Percentiles rank a stretch among this genome's conserved stretches.
phyloP scores from a whole-genome alignment of 495 filamentous ascomycete genomes.

The Xylaria intraflava region DNA sequence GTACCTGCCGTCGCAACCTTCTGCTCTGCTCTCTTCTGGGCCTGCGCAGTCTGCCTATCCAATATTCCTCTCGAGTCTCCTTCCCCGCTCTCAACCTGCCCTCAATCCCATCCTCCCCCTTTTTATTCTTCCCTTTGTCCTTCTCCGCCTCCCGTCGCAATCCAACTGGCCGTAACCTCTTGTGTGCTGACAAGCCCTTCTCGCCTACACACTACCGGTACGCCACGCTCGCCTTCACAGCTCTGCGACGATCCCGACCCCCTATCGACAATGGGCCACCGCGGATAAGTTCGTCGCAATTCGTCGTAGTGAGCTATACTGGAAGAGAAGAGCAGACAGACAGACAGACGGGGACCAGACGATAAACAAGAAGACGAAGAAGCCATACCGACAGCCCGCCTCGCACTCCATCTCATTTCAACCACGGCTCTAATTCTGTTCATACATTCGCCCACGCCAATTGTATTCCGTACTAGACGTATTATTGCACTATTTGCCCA shows the following conservation, averaged over 20 bases:
- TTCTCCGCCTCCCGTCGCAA: constrained; percentile 9
- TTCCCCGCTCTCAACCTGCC: constrained; percentile 20
- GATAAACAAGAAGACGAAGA: constrained; percentile 6
- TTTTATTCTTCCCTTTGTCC: constrained; percentile 16
- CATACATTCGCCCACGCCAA: constrained; percentile 1
- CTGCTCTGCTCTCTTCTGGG: neutral
- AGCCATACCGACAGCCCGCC: neutral
- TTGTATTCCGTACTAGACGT: constrained; percentile 11
- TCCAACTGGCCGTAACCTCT: constrained; percentile 5
- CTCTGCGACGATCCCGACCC: constrained; percentile 12
- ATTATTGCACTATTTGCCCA: constrained; percentile 1
- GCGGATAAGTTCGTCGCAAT: constrained; percentile 27
- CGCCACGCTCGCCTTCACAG: constrained; percentile 5
- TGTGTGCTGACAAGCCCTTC: constrained; percentile 5
- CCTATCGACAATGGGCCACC: constrained; percentile 24
- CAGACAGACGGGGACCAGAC: neutral
- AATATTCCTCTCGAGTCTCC: constrained; percentile 19
- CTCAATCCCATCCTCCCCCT: constrained; percentile 13
- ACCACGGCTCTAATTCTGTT: constrained; percentile 1
- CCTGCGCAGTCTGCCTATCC: constrained; percentile 14
- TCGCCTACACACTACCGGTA: constrained; percentile 1
- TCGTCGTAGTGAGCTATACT: constrained; percentile 9
- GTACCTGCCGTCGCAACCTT: neutral
- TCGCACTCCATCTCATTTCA: neutral
- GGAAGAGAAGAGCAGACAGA: constrained; percentile 13